A percentile compares a stretch with the other conserved stretches of the same genome.
Evolutionary conservation across 495 filamentous ascomycete genomes (phyloP).

Genomic region (Tetracladium marchalianum): DNA sequence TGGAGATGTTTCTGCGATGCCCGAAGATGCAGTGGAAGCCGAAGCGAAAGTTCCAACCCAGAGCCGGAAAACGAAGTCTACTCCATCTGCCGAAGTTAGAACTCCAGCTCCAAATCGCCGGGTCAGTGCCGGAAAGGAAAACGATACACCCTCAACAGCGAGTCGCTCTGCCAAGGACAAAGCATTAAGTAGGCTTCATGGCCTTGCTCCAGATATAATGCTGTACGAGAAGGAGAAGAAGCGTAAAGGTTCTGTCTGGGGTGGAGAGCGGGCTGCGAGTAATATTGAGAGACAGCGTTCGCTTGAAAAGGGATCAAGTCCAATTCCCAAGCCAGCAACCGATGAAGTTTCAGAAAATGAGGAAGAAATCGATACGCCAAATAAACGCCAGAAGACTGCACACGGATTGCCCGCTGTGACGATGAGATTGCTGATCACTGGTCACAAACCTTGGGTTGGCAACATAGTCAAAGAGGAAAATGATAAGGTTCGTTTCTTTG

Average conservation of each 20-base stretch:
- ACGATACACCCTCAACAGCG: conserved; percentile 69
- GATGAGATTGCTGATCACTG: conserved; percentile 68
- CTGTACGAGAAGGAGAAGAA: conserved; percentile 92
- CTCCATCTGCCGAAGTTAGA: conserved; percentile 1
- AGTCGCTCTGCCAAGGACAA: conserved; percentile 82
- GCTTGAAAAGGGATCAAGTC: conserved; percentile 22
- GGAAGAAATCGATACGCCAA: conserved; percentile 23
- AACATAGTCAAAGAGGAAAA: conserved; percentile 60
- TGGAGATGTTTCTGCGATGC: conserved; percentile 3
- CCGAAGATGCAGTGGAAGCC: conserved; percentile 3
- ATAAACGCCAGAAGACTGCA: conserved; percentile 54
- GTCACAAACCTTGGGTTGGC: conserved; percentile 64
- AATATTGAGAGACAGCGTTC: conserved; percentile 40
- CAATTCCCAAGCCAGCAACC: conserved; percentile 31
- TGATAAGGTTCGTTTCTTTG: conserved; percentile 56
- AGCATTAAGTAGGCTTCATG: conserved; percentile 65
- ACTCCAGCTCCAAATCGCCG: conserved; percentile 13
- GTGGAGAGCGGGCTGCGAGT: conserved; percentile 57
- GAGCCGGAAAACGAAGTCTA: neutral
- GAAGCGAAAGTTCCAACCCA: neutral
- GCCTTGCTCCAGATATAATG: conserved; percentile 70
- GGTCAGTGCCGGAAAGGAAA: conserved; percentile 57
- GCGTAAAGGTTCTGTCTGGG: conserved; percentile 64
- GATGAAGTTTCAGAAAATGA: conserved; percentile 46
- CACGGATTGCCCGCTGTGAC: conserved; percentile 37